These are phyloP conservation scores for Mycena metata DNA, from an alignment of 768 basidiomycete species.

Conservation along the genomic window DNA sequence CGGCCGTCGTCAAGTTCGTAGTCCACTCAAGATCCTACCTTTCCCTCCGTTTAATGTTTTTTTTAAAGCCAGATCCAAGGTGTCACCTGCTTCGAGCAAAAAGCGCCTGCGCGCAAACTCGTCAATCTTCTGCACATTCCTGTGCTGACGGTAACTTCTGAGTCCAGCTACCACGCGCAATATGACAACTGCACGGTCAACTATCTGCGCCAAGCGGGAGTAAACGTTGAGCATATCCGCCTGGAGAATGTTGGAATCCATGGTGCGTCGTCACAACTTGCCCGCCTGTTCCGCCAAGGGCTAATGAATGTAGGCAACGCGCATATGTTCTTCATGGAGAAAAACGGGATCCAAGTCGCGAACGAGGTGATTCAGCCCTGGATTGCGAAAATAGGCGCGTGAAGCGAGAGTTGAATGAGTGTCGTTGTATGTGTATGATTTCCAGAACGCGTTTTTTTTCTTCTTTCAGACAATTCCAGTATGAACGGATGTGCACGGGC, in stretches of 20 bases:
- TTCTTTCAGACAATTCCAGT: too few relatives aligned
- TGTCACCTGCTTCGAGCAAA: constrained; percentile 48
- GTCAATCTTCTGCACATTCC: constrained; percentile 50
- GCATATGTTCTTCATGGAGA: constrained; percentile 59
- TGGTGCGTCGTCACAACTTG: constrained; percentile 8
- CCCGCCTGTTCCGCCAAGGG: too few relatives aligned
- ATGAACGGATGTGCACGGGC: too few relatives aligned
- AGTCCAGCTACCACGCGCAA: constrained; percentile 53
- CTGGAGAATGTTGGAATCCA: constrained; percentile 49
- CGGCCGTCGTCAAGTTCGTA: constrained; percentile 35
- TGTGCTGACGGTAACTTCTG: constrained; percentile 53
- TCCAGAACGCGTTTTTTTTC: too few relatives aligned
- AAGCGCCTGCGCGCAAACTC: constrained; percentile 48
- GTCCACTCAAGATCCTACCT: not conserved
- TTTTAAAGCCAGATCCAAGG: constrained; percentile 30
- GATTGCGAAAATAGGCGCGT: constrained; percentile 41
- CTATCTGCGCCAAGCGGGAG: constrained; percentile 51
- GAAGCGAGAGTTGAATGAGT: not conserved
- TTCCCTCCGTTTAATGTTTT: not conserved
- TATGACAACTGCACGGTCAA: constrained; percentile 52
- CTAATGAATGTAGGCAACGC: constrained; percentile 47
- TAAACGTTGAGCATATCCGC: constrained; percentile 48
- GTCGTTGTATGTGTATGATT: too few relatives aligned
- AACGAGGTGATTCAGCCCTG: constrained; percentile 49
- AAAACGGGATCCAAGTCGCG: constrained; percentile 51